Percentiles rank a stretch among this genome's conserved stretches.
These are phyloP conservation scores for Aspergillaceae sp. DNA, from an alignment of 2,329 filamentous ascomycete species.

Conservation along the genomic window DNA sequence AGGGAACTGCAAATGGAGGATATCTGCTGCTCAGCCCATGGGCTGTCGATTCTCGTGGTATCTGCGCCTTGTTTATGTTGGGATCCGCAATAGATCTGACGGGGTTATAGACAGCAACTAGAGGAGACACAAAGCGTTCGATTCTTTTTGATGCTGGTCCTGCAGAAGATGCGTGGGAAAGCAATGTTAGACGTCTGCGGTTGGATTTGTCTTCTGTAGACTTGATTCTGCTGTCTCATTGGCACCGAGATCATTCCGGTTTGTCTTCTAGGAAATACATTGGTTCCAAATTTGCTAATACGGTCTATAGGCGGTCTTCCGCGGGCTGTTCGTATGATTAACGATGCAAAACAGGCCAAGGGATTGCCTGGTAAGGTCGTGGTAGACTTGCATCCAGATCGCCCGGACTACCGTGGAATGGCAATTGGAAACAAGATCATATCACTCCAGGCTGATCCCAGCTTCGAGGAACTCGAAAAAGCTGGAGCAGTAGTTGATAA, in stretches of 20 bases:
- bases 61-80: slow-evolving; percentile 3
- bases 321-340: slow-evolving; percentile 42
- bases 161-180: slow-evolving; percentile 44
- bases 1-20: slow-evolving; percentile 43
- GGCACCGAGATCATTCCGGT: slow-evolving; percentile 50
- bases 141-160: slow-evolving; percentile 49
- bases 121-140: slow-evolving; percentile 36
- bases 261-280: background rate
- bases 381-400: slow-evolving; percentile 46
- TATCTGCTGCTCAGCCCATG: slow-evolving; percentile 48
- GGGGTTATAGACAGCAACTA: slow-evolving; percentile 38
- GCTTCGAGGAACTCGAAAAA: slow-evolving; percentile 39
- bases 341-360: slow-evolving; percentile 28
- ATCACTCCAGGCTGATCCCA: slow-evolving; percentile 47
- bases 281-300: background rate
- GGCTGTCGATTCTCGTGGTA: slow-evolving; percentile 46
- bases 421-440: slow-evolving; percentile 33
- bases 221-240: slow-evolving; percentile 44
- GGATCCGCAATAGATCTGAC: background rate
- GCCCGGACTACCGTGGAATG: slow-evolving; percentile 45
- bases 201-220: slow-evolving; percentile 39
- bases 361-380: slow-evolving; percentile 21
- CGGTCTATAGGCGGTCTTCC: slow-evolving; percentile 38
- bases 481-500: slow-evolving; percentile 37
- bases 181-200: slow-evolving; percentile 40